Base-by-base conservation (phyloP, 2,329 filamentous ascomycete species). In the Ophiostoma australiae region DNA sequence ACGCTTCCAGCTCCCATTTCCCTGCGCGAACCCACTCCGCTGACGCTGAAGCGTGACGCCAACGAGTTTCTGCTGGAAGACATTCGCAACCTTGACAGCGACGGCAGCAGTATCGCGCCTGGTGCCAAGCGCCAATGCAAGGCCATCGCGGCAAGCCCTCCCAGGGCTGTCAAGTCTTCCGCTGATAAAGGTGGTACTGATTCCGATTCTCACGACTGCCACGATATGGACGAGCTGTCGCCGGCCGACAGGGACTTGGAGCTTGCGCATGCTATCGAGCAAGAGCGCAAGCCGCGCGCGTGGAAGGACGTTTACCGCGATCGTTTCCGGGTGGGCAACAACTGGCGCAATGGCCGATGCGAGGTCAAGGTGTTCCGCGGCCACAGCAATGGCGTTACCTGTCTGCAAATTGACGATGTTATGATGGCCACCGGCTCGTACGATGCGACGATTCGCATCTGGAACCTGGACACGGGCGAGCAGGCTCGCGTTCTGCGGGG, bases 291-390 rank as follows among this genome's bases (percentile, higher is more conserved):
- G 73, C 85, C 85, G 69, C 82, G 93, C 39, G 93, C 91, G 0
- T 99, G 95, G 95, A 99, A 99, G 80, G 93, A 97, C 73, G 92
- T 99, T 0, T 99, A 99, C 82, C 91, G 93, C 74, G 94, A 97
- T 79, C 88, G 79, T 13, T 98, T 94, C 84, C 95, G 94, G 79
- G 93, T 99, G 67, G 94, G 95, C 69, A 95, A 90, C 72, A 98
- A 98, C 79, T 99, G 95, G 95, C 97, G 97, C 79, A 93, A 97
- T 74, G 94, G 95, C 4, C 89, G 94, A 52, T 98, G 91, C 81
- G 90, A 90, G 7, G 90, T 92, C 75, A 93, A 90, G 77, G 88
- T 91, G 15, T 93, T 99, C 79, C 90, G 90, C 75, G 94, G 94
- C 1, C 84, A 98, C 79, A 90, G 87, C 13, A 97, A 97, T 78